Percentiles rank a stretch among this genome's conserved stretches.
Conservation (phyloP, 1,284 basidiomycete genomes). For the Volvariella volvacea region DNA sequence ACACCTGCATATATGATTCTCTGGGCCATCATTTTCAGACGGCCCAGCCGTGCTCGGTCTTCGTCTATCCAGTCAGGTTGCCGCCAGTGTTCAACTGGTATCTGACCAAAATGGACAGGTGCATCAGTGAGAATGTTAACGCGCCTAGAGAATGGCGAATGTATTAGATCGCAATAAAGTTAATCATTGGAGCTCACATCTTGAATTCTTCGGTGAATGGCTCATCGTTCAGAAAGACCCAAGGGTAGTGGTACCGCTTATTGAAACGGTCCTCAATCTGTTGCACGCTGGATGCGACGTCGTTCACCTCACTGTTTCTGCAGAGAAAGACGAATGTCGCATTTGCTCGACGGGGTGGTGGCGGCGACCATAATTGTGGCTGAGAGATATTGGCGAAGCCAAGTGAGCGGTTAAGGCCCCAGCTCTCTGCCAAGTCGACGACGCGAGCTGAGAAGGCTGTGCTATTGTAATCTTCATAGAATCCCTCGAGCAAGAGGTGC, state of each 20-base stretch:
- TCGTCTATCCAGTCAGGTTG: constrained; percentile 83
- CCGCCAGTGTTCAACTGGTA: constrained; percentile 70
- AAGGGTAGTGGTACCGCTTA: constrained; percentile 59
- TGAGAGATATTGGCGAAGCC: not conserved
- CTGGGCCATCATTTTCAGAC: constrained; percentile 54
- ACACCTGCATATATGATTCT: constrained; percentile 66
- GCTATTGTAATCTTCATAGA: constrained; percentile 23
- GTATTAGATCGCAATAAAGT: no score
- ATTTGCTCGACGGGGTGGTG: constrained; percentile 21
- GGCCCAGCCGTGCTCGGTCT: constrained; percentile 52
- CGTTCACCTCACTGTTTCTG: constrained; percentile 39
- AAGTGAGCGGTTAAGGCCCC: not conserved
- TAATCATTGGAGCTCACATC: constrained; percentile 26
- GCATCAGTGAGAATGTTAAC: constrained; percentile 49
- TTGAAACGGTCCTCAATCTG: constrained; percentile 60
- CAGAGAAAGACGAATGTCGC: constrained; percentile 34
- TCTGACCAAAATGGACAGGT: constrained; percentile 61
- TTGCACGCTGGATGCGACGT: constrained; percentile 47
- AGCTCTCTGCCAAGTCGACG: not conserved
- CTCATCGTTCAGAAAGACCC: constrained; percentile 68
- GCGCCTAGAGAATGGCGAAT: constrained; percentile 29
- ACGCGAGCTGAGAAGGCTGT: constrained; percentile 4
- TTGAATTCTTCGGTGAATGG: constrained; percentile 69
- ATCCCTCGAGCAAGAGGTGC: constrained; percentile 29
- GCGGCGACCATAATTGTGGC: no score